Conservation (phyloP, 768 basidiomycete species). For the Agaricus blazei region DNA sequence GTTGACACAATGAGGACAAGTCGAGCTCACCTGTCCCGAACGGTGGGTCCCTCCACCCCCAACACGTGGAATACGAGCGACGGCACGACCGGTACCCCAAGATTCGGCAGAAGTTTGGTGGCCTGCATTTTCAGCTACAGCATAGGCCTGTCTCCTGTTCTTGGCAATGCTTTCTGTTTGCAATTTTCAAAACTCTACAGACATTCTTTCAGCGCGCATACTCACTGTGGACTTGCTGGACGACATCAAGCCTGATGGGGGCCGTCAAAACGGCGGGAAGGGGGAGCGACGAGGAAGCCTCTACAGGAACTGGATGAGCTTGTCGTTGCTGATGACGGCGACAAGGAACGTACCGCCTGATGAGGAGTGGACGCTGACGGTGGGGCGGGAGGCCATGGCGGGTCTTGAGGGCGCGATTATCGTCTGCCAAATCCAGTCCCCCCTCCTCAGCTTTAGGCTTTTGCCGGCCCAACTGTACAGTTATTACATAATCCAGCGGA, state of each 20-base stretch:
- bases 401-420: conserved; percentile 38
- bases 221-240: conserved; percentile 98
- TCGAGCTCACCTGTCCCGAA: conserved; percentile 76
- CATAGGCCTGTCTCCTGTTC: conserved; percentile 96
- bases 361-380: conserved; percentile 76
- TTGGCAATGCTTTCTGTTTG: conserved; percentile 91
- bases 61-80: conserved; percentile 99
- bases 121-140: conserved; percentile 96
- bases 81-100: conserved; percentile 99
- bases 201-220: conserved; percentile 14
- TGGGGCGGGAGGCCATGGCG: conserved; percentile 88
- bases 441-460: conserved; percentile 27
- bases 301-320: conserved; percentile 32
- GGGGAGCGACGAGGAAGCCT: conserved; percentile 83
- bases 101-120: conserved; percentile 99
- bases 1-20: neutral
- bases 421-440: conserved; percentile 22
- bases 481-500: neutral
- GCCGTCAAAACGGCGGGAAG: conserved; percentile 96
- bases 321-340: neutral
- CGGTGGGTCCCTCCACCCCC: conserved; percentile 98
- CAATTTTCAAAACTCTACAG: conserved; percentile 6
- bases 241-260: conserved; percentile 97
- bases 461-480: conserved; percentile 38
- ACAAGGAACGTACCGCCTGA: conserved; percentile 59